Evolutionary conservation across 2,329 filamentous ascomycete species (phyloP).

Genomic region (Aspergillus sp.): DNA sequence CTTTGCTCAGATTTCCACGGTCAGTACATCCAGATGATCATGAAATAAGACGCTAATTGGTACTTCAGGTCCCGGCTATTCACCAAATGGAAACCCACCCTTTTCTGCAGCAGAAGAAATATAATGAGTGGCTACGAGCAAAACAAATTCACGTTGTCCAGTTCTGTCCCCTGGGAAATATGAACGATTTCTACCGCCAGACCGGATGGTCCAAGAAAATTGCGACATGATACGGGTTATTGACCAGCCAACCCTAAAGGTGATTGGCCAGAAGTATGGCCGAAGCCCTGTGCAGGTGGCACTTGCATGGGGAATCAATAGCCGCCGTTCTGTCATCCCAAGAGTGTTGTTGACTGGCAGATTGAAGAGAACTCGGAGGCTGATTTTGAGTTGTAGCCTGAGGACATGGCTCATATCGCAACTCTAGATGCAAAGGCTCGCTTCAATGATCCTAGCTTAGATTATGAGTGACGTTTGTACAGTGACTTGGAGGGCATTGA

Average conservation of each 20-base stretch:
- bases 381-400: constrained; percentile 13
- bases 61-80: constrained; percentile 43
- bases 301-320: constrained; percentile 22
- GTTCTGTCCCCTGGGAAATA: constrained; percentile 55
- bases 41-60: constrained; percentile 26
- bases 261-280: constrained; percentile 46
- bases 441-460: constrained; percentile 46
- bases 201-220: constrained; percentile 49
- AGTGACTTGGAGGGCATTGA: constrained; percentile 7
- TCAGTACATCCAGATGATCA: not conserved
- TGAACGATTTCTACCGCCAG: constrained; percentile 51
- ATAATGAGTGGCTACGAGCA: constrained; percentile 46
- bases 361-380: constrained; percentile 18
- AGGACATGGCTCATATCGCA: constrained; percentile 14
- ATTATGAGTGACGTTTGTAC: constrained; percentile 15
- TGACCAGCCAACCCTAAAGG: constrained; percentile 47
- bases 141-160: constrained; percentile 53
- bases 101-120: constrained; percentile 42
- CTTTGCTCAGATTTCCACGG: constrained; percentile 23
- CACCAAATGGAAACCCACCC: constrained; percentile 62
- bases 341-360: constrained; percentile 17
- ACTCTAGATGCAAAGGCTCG: constrained; percentile 47
- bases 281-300: constrained; percentile 47
- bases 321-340: constrained; percentile 15
- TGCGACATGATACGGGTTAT: constrained; percentile 37